Percentiles rank a stretch among this genome's conserved stretches.
Conservation (phyloP, 2,329 filamentous ascomycete genomes). For the Daldinia eschscholtzii region DNA sequence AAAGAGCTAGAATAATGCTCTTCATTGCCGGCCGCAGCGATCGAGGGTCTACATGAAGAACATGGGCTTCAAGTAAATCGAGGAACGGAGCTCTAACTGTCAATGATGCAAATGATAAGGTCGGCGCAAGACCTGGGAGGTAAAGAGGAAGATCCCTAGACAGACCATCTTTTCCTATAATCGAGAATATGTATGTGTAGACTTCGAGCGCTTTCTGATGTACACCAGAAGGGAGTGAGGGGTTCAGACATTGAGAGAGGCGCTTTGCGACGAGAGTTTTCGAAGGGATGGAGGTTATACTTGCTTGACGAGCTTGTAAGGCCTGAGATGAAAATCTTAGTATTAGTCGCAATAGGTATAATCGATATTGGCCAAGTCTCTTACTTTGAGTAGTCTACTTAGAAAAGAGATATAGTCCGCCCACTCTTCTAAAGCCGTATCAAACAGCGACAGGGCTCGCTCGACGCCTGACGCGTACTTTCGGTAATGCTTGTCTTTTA, state of each 20-base stretch:
- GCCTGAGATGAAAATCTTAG: constrained; percentile 68
- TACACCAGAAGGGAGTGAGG: constrained; percentile 91
- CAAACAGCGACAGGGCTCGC: constrained; percentile 87
- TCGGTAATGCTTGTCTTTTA: constrained; percentile 78
- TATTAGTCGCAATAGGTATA: constrained; percentile 26
- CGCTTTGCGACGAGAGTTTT: constrained; percentile 88
- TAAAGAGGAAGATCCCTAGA: constrained; percentile 88
- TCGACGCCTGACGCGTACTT: constrained; percentile 92
- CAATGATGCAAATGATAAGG: constrained; percentile 93
- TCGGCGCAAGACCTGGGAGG: constrained; percentile 87
- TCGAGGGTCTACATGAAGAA: constrained; percentile 77
- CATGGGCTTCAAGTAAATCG: constrained; percentile 82
- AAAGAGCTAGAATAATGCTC: constrained; percentile 85
- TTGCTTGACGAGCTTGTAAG: constrained; percentile 84
- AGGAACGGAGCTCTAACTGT: constrained; percentile 89
- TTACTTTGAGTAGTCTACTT: constrained; percentile 87
- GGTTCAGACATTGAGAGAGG: constrained; percentile 94
- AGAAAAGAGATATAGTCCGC: constrained; percentile 99
- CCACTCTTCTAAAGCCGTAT: constrained; percentile 96
- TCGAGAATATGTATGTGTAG: constrained; percentile 88
- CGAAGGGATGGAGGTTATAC: constrained; percentile 79
- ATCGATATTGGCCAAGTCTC: constrained; percentile 23
- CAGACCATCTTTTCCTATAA: constrained; percentile 84
- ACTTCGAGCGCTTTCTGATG: constrained; percentile 98
- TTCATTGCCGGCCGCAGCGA: constrained; percentile 89